A percentile compares a stretch with the other conserved stretches of the same genome.
Conservation (phyloP, 1,139 yeast species). For the Candida labiduridarum region DNA sequence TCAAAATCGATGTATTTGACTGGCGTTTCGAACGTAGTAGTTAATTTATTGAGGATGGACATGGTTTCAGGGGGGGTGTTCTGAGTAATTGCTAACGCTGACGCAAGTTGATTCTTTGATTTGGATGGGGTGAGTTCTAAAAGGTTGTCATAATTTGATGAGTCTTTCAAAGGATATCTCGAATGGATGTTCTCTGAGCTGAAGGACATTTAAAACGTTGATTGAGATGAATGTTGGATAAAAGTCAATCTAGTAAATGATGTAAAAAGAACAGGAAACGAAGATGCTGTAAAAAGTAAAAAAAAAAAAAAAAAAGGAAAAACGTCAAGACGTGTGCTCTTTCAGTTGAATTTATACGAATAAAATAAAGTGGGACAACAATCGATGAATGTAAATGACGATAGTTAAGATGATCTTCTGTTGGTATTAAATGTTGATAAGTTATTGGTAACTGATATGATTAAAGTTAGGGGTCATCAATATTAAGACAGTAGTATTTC, state of each 20-base stretch:
- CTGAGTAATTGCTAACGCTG: slow-evolving; percentile 1
- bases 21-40: slow-evolving; percentile 12
- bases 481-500: not conserved
- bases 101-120: not conserved
- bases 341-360: not conserved
- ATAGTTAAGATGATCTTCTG: not conserved
- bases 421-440: not conserved
- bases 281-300: not conserved
- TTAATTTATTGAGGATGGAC: slow-evolving; percentile 5
- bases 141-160: slow-evolving; percentile 7
- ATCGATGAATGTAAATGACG: not conserved
- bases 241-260: not conserved
- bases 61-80: slow-evolving; percentile 38
- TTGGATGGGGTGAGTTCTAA: slow-evolving; percentile 18
- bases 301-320: not conserved
- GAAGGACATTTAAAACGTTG: slow-evolving; percentile 4
- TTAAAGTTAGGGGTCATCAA: not conserved
- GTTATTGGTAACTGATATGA: not conserved
- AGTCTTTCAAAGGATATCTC: slow-evolving; percentile 11
- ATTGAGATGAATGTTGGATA: not conserved
- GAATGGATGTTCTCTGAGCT: slow-evolving; percentile 1
- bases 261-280: not conserved
- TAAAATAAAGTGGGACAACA: not conserved
- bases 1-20: slow-evolving; percentile 11
- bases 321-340: not conserved